Base-by-base conservation (phyloP, 1,284 basidiomycete species). In the Ustilago xerochloae region DNA sequence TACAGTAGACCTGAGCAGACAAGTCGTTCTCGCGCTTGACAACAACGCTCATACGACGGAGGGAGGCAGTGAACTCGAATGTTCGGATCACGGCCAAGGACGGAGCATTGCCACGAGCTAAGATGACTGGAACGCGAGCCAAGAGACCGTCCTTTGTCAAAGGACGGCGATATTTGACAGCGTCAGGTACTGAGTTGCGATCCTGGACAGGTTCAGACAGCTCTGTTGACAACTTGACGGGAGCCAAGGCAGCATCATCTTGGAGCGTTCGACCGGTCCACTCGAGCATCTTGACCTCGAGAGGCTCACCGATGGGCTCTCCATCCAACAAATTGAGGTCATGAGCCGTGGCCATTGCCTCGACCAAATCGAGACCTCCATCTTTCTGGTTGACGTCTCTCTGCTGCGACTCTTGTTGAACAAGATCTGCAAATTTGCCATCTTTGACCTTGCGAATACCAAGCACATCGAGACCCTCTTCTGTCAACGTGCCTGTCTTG, bases 401-500 rank as follows among this genome's bases (percentile, higher is more conserved):
- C 2, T 41, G 26, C 20, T 47, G n/a, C 26, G 28, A 28, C 45
- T 20, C 35, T 13, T 39, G 36, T n/a, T 52, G 50, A 4, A 52
- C 36, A 20, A 52, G 36, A 15, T 52, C 50, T 12, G 50, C 41
- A 85, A 99, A 99, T 39, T 90, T 89, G 53, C 90, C 88, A 4
- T 76, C 68, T 22, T 71, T 67, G 45, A 76, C 73, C 5, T 79
- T 84, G 16, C 83, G 77, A n/a, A 77, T 75, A 2, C 82, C 82
- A 48, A 99, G 91, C 46, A 99, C 94, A 82, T 99, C 97, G 43
- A 99, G 88, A 0, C 97, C 97, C 75, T 99, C 97, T 85, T 98
- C 97, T 0, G 97, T 99, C 15, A 99, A 88, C 1, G 97, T 99
- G 2, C 97, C 97, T 1, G 97, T 99, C 87, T 99, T 99, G 88